phyloP scores from a whole-genome alignment of 2,329 filamentous ascomycete species.

The Epichloe brachyelytri region DNA sequence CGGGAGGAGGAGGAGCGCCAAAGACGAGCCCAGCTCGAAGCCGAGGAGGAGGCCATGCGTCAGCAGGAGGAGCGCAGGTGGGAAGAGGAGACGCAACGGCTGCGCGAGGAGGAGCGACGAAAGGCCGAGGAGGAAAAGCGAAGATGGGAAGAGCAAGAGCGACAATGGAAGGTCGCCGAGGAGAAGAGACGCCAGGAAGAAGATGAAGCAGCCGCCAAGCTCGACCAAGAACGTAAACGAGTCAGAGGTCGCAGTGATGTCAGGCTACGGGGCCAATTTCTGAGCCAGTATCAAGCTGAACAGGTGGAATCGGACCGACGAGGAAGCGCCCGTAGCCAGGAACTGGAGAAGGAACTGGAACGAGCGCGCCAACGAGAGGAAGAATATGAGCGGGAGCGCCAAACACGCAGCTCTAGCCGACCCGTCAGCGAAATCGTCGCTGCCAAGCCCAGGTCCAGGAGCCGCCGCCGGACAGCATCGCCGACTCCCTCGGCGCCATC shows the following conservation, averaged over 20 bases:
- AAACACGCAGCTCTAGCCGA: slow-evolving; percentile 26
- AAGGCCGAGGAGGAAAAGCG: slow-evolving; percentile 54
- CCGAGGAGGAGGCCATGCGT: slow-evolving; percentile 49
- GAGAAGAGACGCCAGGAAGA: slow-evolving; percentile 60
- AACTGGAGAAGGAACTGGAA: slow-evolving; percentile 64
- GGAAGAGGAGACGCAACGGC: slow-evolving; percentile 50
- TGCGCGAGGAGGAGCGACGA: slow-evolving; percentile 46
- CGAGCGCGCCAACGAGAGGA: slow-evolving; percentile 47
- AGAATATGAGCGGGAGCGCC: slow-evolving; percentile 46
- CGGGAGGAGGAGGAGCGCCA: slow-evolving; percentile 41
- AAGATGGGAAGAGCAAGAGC: slow-evolving; percentile 67
- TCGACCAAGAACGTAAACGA: slow-evolving; percentile 53
- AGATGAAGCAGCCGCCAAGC: slow-evolving; percentile 52
- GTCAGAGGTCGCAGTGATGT: slow-evolving; percentile 51
- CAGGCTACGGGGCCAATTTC: slow-evolving; percentile 66
- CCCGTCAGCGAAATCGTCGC: slow-evolving; percentile 7
- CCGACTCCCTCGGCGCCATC: background rate
- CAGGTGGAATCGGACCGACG: slow-evolving; percentile 24
- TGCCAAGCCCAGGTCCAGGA: slow-evolving; percentile 13
- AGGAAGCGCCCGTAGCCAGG: slow-evolving; percentile 44
- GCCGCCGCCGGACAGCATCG: slow-evolving; percentile 8
- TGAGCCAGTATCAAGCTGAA: slow-evolving; percentile 76
- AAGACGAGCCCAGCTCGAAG: slow-evolving; percentile 32
- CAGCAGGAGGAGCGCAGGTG: slow-evolving; percentile 52
- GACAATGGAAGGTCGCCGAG: slow-evolving; percentile 65